phyloP scores from a whole-genome alignment of 2,329 filamentous ascomycete species.

The Aspergillus japonicus region DNA sequence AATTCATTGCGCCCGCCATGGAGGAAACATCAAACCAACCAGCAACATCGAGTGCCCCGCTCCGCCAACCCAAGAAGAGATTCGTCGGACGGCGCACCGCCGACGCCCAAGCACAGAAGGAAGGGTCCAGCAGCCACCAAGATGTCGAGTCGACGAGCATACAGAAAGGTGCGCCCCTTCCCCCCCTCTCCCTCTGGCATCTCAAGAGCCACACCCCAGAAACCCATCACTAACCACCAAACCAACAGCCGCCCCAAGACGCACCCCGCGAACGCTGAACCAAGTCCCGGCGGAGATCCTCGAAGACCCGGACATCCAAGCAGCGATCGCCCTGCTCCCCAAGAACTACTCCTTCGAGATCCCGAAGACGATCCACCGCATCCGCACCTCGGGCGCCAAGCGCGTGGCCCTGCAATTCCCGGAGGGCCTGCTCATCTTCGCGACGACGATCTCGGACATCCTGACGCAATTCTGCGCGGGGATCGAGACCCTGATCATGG shows the following conservation, averaged over 20 bases:
- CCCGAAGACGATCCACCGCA: constrained; percentile 94
- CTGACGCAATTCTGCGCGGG: constrained; percentile 90
- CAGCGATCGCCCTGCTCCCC: constrained; percentile 81
- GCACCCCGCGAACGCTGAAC: constrained; percentile 78
- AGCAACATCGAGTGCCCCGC: constrained; percentile 7
- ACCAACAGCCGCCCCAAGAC: constrained; percentile 64
- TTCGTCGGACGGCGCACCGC: constrained; percentile 84
- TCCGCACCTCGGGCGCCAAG: constrained; percentile 74
- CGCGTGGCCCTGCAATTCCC: constrained; percentile 95
- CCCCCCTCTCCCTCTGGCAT: background rate
- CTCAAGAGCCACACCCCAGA: constrained; percentile 3
- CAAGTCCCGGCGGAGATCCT: constrained; percentile 86
- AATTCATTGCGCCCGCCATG: background rate
- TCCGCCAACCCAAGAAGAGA: constrained; percentile 79
- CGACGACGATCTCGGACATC: constrained; percentile 96
- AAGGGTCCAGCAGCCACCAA: constrained; percentile 52
- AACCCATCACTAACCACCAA: constrained; percentile 3
- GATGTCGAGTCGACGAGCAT: constrained; percentile 61
- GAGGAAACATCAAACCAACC: constrained; percentile 12
- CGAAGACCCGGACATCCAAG: constrained; percentile 79
- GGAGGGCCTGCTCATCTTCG: constrained; percentile 90
- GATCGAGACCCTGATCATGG: constrained; percentile 94
- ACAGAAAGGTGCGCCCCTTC: constrained; percentile 33
- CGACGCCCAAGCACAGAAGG: constrained; percentile 55
- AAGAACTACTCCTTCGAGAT: constrained; percentile 99